These are phyloP conservation scores for Phytopythium sindhum DNA, from an alignment of 352 stramenopile species.

Conservation along the genomic window DNA sequence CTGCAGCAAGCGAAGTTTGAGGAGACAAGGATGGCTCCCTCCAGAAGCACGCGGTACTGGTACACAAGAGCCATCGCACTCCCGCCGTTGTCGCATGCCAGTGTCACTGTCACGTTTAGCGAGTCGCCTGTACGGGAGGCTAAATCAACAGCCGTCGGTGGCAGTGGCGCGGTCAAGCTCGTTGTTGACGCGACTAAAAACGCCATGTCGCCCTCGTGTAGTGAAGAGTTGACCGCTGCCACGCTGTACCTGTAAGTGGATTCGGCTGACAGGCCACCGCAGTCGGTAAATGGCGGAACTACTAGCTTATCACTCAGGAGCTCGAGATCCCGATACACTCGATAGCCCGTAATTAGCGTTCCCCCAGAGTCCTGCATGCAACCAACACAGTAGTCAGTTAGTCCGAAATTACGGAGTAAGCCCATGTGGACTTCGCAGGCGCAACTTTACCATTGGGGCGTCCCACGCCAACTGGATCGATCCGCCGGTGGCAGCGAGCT, in stretches of 20 bases:
- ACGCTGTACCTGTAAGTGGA: slow-evolving; percentile 50
- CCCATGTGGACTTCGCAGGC: background rate
- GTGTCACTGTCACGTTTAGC: slow-evolving; percentile 33
- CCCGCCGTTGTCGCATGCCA: slow-evolving; percentile 38
- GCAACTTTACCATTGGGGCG: slow-evolving; percentile 26
- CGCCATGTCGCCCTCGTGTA: slow-evolving; percentile 30
- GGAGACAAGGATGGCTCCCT: slow-evolving; percentile 9
- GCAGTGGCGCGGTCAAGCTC: slow-evolving; percentile 21
- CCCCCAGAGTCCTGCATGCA: slow-evolving; percentile 33
- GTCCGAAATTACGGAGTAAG: background rate
- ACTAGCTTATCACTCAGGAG: slow-evolving; percentile 26
- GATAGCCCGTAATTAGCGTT: slow-evolving; percentile 40
- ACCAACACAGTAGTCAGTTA: background rate
- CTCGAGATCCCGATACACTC: slow-evolving; percentile 55
- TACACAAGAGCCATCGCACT: slow-evolving; percentile 22
- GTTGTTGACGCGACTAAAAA: slow-evolving; percentile 24
- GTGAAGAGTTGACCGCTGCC: slow-evolving; percentile 32
- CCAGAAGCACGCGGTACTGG: slow-evolving; percentile 28
- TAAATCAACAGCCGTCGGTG: slow-evolving; percentile 20
- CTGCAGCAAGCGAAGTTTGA: slow-evolving; percentile 42
- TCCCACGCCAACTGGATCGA: slow-evolving; percentile 42
- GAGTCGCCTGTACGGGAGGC: slow-evolving; percentile 14
- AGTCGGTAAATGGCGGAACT: slow-evolving; percentile 41
- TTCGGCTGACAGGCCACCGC: slow-evolving; percentile 26
- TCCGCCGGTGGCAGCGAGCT: slow-evolving; percentile 32